A percentile compares a stretch with the other conserved stretches of the same genome.
Evolutionary conservation across 108 stramenopile genomes (phyloP).

Genomic region (Stephanodiscus minutulus): DNA sequence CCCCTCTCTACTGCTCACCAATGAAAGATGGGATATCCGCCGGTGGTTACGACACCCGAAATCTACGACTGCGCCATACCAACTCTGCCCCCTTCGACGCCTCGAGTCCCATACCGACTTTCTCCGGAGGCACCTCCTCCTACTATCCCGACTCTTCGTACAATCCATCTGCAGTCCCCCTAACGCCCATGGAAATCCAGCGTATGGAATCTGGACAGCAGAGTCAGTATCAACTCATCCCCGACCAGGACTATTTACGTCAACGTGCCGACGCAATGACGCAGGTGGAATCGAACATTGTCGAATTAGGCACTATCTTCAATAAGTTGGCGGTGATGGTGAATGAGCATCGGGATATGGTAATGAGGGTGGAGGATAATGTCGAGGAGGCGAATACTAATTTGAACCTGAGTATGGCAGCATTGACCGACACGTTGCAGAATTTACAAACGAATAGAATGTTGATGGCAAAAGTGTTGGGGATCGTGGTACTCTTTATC

Average conservation of each 20-base stretch:
- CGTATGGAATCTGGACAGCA: constrained; percentile 83
- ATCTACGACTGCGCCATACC: constrained; percentile 38
- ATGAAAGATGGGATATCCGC: constrained; percentile 18
- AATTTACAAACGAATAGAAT: constrained; percentile 73
- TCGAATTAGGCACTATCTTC: constrained; percentile 87
- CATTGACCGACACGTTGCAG: constrained; percentile 79
- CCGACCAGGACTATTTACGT: constrained; percentile 82
- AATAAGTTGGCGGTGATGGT: constrained; percentile 90
- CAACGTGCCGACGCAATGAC: constrained; percentile 88
- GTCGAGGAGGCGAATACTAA: constrained; percentile 86
- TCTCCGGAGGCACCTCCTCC: constrained; percentile 38
- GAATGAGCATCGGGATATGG: constrained; percentile 86
- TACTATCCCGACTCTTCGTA: constrained; percentile 47
- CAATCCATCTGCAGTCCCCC: constrained; percentile 33
- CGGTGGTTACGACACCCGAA: constrained; percentile 17
- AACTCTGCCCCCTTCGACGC: constrained; percentile 35
- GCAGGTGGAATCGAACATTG: constrained; percentile 82
- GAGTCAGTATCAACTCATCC: constrained; percentile 82
- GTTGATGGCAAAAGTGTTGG: constrained; percentile 71
- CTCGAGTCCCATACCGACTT: constrained; percentile 24
- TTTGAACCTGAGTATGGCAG: constrained; percentile 72
- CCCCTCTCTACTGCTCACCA: neutral
- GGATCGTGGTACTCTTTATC: constrained; percentile 79
- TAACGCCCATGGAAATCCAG: constrained; percentile 87
- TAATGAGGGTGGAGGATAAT: constrained; percentile 89